A percentile compares a stretch with the other conserved stretches of the same genome.
Conservation (phyloP, 768 basidiomycete species). For the Trametes punicea region DNA sequence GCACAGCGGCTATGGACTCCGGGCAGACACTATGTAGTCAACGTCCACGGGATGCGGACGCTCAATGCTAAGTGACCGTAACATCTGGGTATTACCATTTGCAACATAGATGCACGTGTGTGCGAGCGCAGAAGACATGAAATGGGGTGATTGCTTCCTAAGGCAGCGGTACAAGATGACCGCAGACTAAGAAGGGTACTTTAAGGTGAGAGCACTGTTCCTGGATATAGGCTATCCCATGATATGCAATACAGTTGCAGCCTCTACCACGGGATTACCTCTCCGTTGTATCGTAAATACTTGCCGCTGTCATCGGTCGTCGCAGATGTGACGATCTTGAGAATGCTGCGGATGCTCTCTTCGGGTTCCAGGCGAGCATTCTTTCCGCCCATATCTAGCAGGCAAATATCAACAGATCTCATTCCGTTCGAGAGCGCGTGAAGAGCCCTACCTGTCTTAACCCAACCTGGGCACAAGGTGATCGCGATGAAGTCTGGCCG, state of each 20-base stretch:
- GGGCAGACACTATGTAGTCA: no score
- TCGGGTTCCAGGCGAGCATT: slow-evolving; percentile 5
- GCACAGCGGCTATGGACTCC: no score
- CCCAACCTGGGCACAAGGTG: slow-evolving; percentile 14
- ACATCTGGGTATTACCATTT: no score
- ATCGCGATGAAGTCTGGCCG: slow-evolving; percentile 12
- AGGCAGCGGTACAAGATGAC: no score
- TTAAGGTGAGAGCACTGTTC: no score
- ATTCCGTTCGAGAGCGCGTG: not conserved
- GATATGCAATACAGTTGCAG: not conserved
- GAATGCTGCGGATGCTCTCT: slow-evolving; percentile 7
- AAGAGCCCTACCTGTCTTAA: slow-evolving; percentile 21
- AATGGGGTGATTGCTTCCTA: no score
- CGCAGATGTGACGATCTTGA: slow-evolving; percentile 6
- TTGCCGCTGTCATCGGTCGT: slow-evolving; percentile 9
- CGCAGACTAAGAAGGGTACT: no score
- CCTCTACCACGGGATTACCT: slow-evolving; percentile 13
- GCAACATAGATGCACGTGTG: no score
- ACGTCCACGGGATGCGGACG: no score
- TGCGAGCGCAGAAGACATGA: no score
- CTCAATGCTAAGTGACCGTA: no score
- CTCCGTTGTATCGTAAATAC: slow-evolving; percentile 11
- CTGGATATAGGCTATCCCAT: no score
- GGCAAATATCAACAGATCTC: not conserved
- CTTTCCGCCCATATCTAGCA: slow-evolving; percentile 14